These are phyloP conservation scores for Batkoa obscura DNA, from an alignment of 371 early-diverging fungal species.

Conservation along the genomic window DNA sequence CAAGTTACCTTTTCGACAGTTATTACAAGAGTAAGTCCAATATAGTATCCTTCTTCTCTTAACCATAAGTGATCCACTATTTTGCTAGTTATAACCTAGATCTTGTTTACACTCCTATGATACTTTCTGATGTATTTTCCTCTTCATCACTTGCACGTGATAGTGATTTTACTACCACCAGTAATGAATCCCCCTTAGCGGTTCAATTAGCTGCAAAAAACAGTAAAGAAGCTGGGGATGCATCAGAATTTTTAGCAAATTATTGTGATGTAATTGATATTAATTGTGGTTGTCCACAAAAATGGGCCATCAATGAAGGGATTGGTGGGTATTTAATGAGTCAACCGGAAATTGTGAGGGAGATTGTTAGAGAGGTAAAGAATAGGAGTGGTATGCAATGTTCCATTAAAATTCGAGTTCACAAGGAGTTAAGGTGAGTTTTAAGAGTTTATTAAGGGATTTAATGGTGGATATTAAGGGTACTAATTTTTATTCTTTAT, in stretches of 20 bases:
- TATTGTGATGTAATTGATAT: constrained; percentile 63
- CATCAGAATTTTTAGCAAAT: constrained; percentile 63
- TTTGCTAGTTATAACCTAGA: constrained; percentile 62
- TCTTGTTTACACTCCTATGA: constrained; percentile 96
- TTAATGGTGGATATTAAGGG: too few relatives aligned
- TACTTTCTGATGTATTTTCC: constrained; percentile 86
- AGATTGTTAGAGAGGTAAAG: constrained; percentile 58
- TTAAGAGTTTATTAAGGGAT: too few relatives aligned
- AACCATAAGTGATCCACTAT: neutral
- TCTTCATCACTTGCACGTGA: constrained; percentile 60
- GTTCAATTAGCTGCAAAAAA: constrained; percentile 87
- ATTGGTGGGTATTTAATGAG: constrained; percentile 62
- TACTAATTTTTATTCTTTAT: too few relatives aligned
- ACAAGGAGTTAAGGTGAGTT: constrained; percentile 35
- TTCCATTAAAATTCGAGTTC: constrained; percentile 64
- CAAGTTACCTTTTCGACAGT: constrained; percentile 80
- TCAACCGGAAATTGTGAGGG: constrained; percentile 54
- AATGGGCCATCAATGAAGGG: constrained; percentile 64
- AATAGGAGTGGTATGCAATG: constrained; percentile 41
- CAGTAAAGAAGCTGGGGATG: constrained; percentile 59
- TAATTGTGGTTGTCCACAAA: constrained; percentile 79
- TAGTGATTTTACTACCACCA: constrained; percentile 62
- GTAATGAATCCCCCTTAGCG: constrained; percentile 62
- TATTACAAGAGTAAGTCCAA: constrained; percentile 66
- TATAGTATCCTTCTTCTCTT: too few relatives aligned